These are phyloP conservation scores for Glaciozyma martinii DNA, from an alignment of 768 basidiomycete species.

Conservation along the genomic window DNA sequence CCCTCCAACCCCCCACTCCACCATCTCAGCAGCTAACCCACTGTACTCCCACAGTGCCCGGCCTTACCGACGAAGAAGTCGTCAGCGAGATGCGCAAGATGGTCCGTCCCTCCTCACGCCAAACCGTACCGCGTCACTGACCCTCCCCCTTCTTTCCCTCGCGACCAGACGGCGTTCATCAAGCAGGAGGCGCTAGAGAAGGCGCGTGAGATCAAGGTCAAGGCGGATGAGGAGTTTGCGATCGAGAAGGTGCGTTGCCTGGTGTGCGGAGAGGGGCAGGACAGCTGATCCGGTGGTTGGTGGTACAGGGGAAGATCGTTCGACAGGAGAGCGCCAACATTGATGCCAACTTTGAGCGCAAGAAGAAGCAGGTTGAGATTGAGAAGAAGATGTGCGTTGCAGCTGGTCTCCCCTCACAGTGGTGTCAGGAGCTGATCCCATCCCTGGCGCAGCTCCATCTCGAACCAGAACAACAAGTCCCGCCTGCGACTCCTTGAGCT, in stretches of 20 bases:
- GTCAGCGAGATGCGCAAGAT: conserved; percentile 98
- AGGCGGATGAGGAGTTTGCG: conserved; percentile 97
- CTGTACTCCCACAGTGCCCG: background rate
- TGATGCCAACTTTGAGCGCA: conserved; percentile 91
- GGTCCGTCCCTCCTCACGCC: conserved; percentile 47
- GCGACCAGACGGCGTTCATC: conserved; percentile 83
- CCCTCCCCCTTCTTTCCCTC: conserved; percentile 1
- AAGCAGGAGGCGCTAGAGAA: conserved; percentile 98
- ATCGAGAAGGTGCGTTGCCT: conserved; percentile 70
- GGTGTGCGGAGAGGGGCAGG: background rate
- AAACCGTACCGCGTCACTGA: background rate
- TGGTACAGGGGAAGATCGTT: conserved; percentile 78
- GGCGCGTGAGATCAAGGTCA: conserved; percentile 89
- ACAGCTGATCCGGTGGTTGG: background rate
- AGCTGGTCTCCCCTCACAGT: background rate
- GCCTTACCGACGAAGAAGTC: conserved; percentile 68
- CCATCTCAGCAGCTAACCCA: too few relatives aligned
- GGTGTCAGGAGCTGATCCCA: background rate
- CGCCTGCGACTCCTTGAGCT: conserved; percentile 80
- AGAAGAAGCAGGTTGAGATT: conserved; percentile 82
- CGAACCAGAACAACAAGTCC: conserved; percentile 91
- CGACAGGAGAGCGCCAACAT: conserved; percentile 92
- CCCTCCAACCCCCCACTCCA: too few relatives aligned
- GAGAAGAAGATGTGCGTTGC: conserved; percentile 84
- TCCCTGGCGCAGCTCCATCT: conserved; percentile 60